Base-by-base conservation (phyloP, 2,329 filamentous ascomycete genomes). In the Laburnicola sp. region DNA sequence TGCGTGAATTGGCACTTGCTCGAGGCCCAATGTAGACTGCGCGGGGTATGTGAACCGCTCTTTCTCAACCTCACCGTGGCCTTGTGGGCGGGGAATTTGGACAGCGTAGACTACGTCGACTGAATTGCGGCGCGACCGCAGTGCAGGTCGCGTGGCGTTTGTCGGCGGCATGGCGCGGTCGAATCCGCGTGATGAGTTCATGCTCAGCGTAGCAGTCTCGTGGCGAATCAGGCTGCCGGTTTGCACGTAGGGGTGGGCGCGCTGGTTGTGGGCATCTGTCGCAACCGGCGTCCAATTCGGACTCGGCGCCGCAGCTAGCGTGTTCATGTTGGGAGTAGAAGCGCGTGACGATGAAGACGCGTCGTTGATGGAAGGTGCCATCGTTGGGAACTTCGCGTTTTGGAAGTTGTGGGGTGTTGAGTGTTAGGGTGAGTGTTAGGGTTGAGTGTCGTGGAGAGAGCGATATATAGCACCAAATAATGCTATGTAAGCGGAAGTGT, bases 51-150 rank as follows among this genome's bases (percentile, higher is more conserved):
- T 23, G 22, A 30, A 28, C 6, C 25, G 6, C 2, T 48, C 27
- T 32, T 25, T n/a, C 37, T 43, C 16, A 10, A 31, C 16, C 41
- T 44, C 36, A 21, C 23, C 38, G 26, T 9, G n/a, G 31, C 2
- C 11, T 4, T 36, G 11, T 36, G 22, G 11, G 34, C 22, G 22
- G 11, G 5, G 34, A 5, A 32, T 6, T 32, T 11, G 7, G 8
- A 8, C 8, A 11, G 21, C 28, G 7, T 32, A 23, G 6, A 28
- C n/a, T 10, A 60, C 61, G 22, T 69, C 64, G 23, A 68, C 37
- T n/a, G 56, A 63, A 26, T 66, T 60, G 6, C 63, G 61, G 22
- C 64, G 61, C 27, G 41, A 45, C 21, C 16, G 44, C 23, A 66
- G 40, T 10, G 45, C 22, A 9, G 59, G 58, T 3, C 6, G 45